These are phyloP conservation scores for Colletotrichum costaricense DNA, from an alignment of 2,329 filamentous ascomycete genomes.

Conservation along the genomic window DNA sequence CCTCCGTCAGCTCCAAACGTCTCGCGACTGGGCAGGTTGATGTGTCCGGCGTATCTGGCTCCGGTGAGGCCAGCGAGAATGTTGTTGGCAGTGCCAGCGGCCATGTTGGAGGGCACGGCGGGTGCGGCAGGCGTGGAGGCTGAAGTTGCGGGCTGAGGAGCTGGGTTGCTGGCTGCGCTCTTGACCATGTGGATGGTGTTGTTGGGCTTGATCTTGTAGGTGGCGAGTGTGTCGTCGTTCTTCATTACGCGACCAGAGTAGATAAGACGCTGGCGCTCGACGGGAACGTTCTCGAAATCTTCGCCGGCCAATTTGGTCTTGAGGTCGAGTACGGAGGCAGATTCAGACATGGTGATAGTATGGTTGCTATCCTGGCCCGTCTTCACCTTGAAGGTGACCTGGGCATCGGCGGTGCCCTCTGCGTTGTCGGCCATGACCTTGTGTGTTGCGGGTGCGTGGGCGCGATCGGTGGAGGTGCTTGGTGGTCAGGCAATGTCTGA, in stretches of 20 bases:
- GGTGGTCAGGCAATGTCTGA: neutral
- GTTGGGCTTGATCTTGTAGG: constrained; percentile 95
- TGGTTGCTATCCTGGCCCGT: constrained; percentile 92
- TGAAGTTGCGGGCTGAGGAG: constrained; percentile 54
- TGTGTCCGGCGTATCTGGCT: constrained; percentile 91
- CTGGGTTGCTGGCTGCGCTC: constrained; percentile 87
- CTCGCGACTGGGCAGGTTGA: constrained; percentile 86
- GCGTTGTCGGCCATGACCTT: constrained; percentile 73
- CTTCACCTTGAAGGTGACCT: constrained; percentile 97
- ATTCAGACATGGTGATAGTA: constrained; percentile 81
- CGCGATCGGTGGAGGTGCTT: neutral
- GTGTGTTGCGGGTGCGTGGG: neutral
- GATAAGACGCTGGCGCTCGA: constrained; percentile 92
- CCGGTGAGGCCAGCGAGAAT: constrained; percentile 91
- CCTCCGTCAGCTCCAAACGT: constrained; percentile 95
- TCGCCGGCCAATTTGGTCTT: constrained; percentile 87
- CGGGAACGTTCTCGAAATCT: constrained; percentile 87
- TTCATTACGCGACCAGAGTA: constrained; percentile 98
- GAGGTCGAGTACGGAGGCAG: constrained; percentile 83
- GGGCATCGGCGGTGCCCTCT: constrained; percentile 72
- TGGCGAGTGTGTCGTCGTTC: constrained; percentile 85
- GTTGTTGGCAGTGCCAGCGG: constrained; percentile 86
- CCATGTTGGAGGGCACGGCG: constrained; percentile 80
- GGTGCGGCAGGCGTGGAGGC: constrained; percentile 61
- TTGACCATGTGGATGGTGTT: constrained; percentile 98